Conservation (phyloP, 495 filamentous ascomycete genomes). For the Hypomontagnella submonticulosa region DNA sequence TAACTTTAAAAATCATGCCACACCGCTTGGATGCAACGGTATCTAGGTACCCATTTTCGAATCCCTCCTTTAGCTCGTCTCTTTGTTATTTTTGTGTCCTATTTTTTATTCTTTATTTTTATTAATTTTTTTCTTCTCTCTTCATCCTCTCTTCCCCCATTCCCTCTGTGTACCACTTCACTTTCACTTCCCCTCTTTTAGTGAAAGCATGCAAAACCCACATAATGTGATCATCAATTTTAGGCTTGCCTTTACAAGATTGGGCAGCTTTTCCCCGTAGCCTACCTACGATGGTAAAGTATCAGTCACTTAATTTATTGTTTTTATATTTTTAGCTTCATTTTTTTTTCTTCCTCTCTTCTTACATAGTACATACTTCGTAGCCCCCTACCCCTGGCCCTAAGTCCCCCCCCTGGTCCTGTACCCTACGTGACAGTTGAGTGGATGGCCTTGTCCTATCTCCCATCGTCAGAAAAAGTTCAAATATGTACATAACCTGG, state of each 20-base stretch:
- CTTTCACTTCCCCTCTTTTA: conserved; percentile 26
- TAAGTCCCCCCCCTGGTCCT: conserved; percentile 23
- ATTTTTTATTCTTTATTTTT: conserved; percentile 10
- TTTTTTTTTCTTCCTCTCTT: conserved; percentile 22
- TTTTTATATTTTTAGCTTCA: conserved; percentile 27
- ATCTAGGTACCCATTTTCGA: conserved; percentile 44
- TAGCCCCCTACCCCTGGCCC: conserved; percentile 40
- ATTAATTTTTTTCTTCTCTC: conserved; percentile 13
- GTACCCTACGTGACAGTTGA: conserved; percentile 31
- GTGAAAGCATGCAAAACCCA: conserved; percentile 34
- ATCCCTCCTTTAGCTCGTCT: conserved; percentile 22
- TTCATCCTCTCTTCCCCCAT: conserved; percentile 6
- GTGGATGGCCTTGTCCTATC: conserved; percentile 36
- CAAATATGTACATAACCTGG: conserved; percentile 25
- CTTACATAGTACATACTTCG: conserved; percentile 17
- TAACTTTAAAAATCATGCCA: conserved; percentile 40
- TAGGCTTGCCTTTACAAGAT: conserved; percentile 31
- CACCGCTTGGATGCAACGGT: conserved; percentile 45
- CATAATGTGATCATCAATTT: conserved; percentile 24
- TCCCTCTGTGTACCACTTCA: conserved; percentile 6
- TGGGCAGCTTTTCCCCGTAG: conserved; percentile 31
- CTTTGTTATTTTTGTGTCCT: conserved; percentile 11
- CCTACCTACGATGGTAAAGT: conserved; percentile 36
- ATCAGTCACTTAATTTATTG: conserved; percentile 29
- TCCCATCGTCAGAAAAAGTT: conserved; percentile 38